A percentile compares a stretch with the other conserved stretches of the same genome.
Evolutionary conservation across 2,329 filamentous ascomycete genomes (phyloP).

Genomic region (Aspergillus alliaceus): DNA sequence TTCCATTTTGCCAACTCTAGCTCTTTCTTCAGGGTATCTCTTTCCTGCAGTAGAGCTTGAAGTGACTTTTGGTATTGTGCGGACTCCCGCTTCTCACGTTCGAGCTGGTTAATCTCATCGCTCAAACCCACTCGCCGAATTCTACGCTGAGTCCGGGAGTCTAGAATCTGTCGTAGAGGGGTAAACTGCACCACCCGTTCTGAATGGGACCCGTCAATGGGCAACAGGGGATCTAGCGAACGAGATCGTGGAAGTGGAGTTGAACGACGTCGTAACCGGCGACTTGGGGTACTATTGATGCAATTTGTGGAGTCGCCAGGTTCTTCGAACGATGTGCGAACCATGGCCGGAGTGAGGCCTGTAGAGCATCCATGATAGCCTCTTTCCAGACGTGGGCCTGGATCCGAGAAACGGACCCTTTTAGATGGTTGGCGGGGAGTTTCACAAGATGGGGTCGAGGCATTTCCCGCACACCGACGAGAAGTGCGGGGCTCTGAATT

Average conservation of each 20-base stretch:
- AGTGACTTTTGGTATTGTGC: slow-evolving; percentile 26
- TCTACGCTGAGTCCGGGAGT: slow-evolving; percentile 43
- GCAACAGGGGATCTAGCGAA: slow-evolving; percentile 21
- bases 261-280: slow-evolving; percentile 32
- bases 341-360: slow-evolving; percentile 46
- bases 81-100: slow-evolving; percentile 39
- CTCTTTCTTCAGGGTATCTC: slow-evolving; percentile 29
- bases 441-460: slow-evolving; percentile 5
- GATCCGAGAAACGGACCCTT: slow-evolving; percentile 48
- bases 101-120: slow-evolving; percentile 46
- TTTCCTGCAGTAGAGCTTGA: slow-evolving; percentile 26
- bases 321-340: slow-evolving; percentile 39
- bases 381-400: slow-evolving; percentile 30
- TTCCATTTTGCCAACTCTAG: slow-evolving; percentile 20
- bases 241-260: slow-evolving; percentile 29
- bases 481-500: slow-evolving; percentile 3
- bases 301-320: slow-evolving; percentile 17
- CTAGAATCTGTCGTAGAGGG: slow-evolving; percentile 45
- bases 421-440: slow-evolving; percentile 40
- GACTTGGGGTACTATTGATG: slow-evolving; percentile 29
- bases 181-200: slow-evolving; percentile 45
- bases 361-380: slow-evolving; percentile 29
- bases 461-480: not conserved
- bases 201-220: slow-evolving; percentile 17
- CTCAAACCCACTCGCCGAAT: slow-evolving; percentile 47